Conservation (phyloP, 2,329 filamentous ascomycete species). For the Aspergillus unguis region DNA sequence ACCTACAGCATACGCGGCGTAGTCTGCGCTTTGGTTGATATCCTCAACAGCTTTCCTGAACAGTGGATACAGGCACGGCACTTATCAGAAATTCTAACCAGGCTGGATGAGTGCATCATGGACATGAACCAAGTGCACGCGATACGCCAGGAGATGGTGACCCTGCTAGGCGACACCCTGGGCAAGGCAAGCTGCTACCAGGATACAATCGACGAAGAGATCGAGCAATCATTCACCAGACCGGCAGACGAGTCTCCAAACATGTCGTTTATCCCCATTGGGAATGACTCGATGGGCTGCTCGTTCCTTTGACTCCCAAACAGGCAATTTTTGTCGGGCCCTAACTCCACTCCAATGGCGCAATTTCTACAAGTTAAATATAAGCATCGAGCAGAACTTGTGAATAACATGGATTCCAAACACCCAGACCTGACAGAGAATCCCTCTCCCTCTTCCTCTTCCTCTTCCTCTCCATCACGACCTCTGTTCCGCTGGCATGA, state of each 20-base stretch:
- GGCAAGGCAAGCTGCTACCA: background rate
- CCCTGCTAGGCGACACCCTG: background rate
- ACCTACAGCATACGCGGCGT: background rate
- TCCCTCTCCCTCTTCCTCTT: no score
- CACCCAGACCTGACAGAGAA: no score
- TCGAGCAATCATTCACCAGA: background rate
- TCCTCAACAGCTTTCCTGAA: background rate
- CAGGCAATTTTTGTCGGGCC: slow-evolving; percentile 1
- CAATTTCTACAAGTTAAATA: background rate
- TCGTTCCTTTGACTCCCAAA: slow-evolving; percentile 1
- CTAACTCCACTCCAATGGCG: background rate
- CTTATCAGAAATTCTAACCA: background rate
- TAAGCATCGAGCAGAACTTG: background rate
- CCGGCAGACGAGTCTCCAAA: background rate
- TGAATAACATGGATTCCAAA: background rate
- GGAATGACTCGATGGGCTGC: background rate
- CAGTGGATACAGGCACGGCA: background rate
- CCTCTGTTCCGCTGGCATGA: background rate
- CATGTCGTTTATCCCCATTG: background rate
- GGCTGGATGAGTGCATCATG: background rate
- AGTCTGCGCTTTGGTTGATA: background rate
- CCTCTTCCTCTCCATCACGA: no score
- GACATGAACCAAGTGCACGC: background rate
- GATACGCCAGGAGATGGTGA: background rate
- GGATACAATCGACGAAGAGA: background rate